Evolutionary conservation across 2,329 filamentous ascomycete genomes (phyloP).

Genomic region (Arthrobotrys musiformis): DNA sequence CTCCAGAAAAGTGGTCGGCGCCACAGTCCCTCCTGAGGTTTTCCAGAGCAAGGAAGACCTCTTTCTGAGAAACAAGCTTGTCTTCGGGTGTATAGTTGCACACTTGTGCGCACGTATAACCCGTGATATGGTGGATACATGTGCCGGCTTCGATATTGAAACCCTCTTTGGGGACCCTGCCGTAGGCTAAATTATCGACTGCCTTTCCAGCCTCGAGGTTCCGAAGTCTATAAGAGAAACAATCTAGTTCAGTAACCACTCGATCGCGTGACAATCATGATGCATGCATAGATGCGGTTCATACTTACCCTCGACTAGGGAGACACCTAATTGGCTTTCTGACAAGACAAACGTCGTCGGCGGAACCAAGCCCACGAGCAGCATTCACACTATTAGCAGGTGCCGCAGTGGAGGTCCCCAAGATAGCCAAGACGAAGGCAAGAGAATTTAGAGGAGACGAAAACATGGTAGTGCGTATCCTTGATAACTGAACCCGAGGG

Average conservation of each 20-base stretch:
- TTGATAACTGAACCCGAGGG: too few species aligned
- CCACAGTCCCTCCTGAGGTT: constrained; percentile 9
- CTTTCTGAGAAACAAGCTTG: constrained; percentile 5
- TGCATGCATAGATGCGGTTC: not conserved
- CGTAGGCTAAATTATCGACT: constrained; percentile 1
- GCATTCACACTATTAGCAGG: not conserved
- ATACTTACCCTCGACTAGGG: constrained; percentile 7
- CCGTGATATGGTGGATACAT: constrained; percentile 7
- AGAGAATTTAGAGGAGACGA: constrained; percentile 1
- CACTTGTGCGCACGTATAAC: constrained; percentile 12
- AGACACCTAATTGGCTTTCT: not conserved
- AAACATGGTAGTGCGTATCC: not conserved
- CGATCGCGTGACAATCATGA: not conserved
- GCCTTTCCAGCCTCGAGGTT: constrained; percentile 12
- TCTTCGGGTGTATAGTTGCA: constrained; percentile 18
- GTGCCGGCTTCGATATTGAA: constrained; percentile 8
- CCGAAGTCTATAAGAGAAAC: not conserved
- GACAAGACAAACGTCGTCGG: not conserved
- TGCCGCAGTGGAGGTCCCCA: not conserved
- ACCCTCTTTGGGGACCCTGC: not conserved
- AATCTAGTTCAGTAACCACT: not conserved
- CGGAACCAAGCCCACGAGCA: not conserved
- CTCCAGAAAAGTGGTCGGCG: not conserved
- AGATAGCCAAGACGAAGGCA: not conserved
- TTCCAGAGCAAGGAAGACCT: constrained; percentile 12